Evolutionary conservation across 1,284 basidiomycete genomes (phyloP).

Genomic region (Rhodotorula sp.): DNA sequence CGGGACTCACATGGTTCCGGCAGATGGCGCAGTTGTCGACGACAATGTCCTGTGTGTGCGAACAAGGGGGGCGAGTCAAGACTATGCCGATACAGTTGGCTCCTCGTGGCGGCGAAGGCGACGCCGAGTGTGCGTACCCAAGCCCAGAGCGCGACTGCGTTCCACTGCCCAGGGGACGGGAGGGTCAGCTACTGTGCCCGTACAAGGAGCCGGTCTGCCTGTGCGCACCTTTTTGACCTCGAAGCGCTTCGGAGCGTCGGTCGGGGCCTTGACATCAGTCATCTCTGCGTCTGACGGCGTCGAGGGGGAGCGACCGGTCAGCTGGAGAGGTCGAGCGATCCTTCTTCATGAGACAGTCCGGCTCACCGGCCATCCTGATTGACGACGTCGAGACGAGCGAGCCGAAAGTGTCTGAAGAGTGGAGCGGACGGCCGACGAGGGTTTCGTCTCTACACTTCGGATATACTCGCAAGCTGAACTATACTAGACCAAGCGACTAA

Average conservation of each 20-base stretch:
- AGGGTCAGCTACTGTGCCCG: constrained; percentile 6
- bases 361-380: constrained; percentile 24
- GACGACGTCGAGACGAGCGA: too few relatives aligned
- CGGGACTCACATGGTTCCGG: constrained; percentile 33
- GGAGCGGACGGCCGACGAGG: too few relatives aligned
- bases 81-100: not conserved
- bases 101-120: constrained; percentile 10
- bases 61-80: not conserved
- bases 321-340: too few relatives aligned
- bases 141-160: constrained; percentile 91
- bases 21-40: constrained; percentile 71
- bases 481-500: too few relatives aligned
- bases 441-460: too few relatives aligned
- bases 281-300: constrained; percentile 62
- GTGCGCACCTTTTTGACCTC: constrained; percentile 87
- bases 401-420: too few relatives aligned
- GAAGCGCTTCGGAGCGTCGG: constrained; percentile 64
- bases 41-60: constrained; percentile 67
- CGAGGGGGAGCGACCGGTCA: not conserved
- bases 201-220: not conserved
- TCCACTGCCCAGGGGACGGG: too few relatives aligned
- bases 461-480: too few relatives aligned
- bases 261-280: constrained; percentile 8
- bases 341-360: too few relatives aligned
- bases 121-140: constrained; percentile 63